Conservation (phyloP, 2,329 filamentous ascomycete species). For the Parascedosporium putredinis region DNA sequence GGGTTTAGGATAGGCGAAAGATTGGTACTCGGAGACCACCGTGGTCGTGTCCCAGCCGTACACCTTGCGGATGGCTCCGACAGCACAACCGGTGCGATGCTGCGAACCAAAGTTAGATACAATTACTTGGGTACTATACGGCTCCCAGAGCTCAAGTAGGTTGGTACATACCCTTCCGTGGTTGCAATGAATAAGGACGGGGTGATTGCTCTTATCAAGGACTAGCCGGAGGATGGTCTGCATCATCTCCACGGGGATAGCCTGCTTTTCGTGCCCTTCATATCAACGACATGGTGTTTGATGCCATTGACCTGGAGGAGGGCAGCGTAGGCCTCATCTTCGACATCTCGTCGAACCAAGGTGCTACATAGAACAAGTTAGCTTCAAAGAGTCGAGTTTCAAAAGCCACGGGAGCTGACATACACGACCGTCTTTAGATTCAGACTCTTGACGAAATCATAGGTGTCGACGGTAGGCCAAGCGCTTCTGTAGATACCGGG, state of each 20-base stretch:
- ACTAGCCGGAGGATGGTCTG: slow-evolving; percentile 60
- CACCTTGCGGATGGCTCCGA: slow-evolving; percentile 66
- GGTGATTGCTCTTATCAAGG: slow-evolving; percentile 63
- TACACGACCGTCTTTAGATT: slow-evolving; percentile 67
- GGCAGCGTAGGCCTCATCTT: slow-evolving; percentile 35
- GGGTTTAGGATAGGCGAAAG: slow-evolving; percentile 50
- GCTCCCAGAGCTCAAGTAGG: not conserved
- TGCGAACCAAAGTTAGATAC: slow-evolving; percentile 22
- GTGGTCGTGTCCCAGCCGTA: slow-evolving; percentile 53
- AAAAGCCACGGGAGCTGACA: not conserved
- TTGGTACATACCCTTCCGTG: slow-evolving; percentile 58
- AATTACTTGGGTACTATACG: too few species aligned
- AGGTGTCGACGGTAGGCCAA: slow-evolving; percentile 64
- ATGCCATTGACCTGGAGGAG: slow-evolving; percentile 63
- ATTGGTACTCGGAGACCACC: slow-evolving; percentile 63
- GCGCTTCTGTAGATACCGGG: slow-evolving; percentile 72
- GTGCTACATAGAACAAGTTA: slow-evolving; percentile 30
- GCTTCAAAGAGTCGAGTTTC: not conserved
- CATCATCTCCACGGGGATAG: slow-evolving; percentile 58
- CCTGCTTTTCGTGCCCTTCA: slow-evolving; percentile 83
- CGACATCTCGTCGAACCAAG: slow-evolving; percentile 51
- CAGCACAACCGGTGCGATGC: slow-evolving; percentile 86
- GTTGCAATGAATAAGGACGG: slow-evolving; percentile 83
- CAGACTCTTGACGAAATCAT: slow-evolving; percentile 56
- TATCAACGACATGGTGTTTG: slow-evolving; percentile 61